Evolutionary conservation across 345 rosid species (phyloP).

Genomic region (Eucalyptus victrix): DNA sequence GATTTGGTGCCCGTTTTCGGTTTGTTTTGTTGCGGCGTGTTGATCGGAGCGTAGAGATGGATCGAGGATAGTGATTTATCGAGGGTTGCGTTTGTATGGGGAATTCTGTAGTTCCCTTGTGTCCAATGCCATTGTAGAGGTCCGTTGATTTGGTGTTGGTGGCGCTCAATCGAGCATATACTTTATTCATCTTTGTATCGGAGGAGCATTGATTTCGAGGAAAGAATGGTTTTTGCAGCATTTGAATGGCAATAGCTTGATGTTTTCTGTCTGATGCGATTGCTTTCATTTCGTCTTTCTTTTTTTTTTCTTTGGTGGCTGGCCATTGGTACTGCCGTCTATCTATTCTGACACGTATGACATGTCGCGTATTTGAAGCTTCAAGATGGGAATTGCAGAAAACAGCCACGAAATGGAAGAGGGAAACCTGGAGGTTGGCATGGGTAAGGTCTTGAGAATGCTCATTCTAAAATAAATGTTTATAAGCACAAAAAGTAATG

Average conservation of each 20-base stretch:
- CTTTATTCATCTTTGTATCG: background rate
- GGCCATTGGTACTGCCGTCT: background rate
- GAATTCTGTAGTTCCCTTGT: background rate
- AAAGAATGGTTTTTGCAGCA: background rate
- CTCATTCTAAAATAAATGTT: background rate
- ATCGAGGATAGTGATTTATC: background rate
- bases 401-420: constrained; percentile 54
- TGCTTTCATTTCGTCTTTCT: background rate
- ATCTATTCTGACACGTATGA: background rate
- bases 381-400: constrained; percentile 42
- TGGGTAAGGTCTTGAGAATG: constrained; percentile 37
- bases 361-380: background rate
- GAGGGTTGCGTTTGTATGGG: background rate
- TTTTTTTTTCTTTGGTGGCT: background rate
- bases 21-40: background rate
- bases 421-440: constrained; percentile 71
- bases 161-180: background rate
- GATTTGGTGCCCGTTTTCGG: background rate
- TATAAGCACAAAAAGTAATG: background rate
- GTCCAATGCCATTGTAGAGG: background rate
- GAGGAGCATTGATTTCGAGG: background rate
- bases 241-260: background rate
- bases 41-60: background rate
- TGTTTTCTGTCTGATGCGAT: background rate
- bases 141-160: background rate